phyloP scores from a whole-genome alignment of 2,329 filamentous ascomycete genomes.

The Stemphylium lycopersici region DNA sequence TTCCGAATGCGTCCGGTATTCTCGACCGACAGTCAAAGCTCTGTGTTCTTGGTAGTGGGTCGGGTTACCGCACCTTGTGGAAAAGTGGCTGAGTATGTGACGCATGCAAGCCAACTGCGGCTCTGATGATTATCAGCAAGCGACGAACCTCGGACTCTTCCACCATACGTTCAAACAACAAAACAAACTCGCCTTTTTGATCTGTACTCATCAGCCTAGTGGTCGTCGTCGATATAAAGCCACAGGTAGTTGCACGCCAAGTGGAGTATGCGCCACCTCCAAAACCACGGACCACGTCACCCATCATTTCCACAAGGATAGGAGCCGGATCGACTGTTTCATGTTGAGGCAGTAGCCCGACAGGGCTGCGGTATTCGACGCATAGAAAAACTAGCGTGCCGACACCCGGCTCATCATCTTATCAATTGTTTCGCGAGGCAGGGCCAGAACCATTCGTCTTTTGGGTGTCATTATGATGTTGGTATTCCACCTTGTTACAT shows the following conservation, averaged over 20 bases:
- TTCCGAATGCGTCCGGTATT: no score
- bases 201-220: background rate
- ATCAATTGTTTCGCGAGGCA: background rate
- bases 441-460: background rate
- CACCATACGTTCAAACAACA: background rate
- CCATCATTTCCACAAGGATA: background rate
- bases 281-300: background rate
- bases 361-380: background rate
- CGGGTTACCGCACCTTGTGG: background rate
- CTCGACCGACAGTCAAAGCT: background rate
- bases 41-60: background rate
- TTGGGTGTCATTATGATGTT: no score
- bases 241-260: background rate
- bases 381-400: background rate
- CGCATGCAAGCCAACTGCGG: background rate
- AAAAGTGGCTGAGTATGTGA: background rate
- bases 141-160: background rate
- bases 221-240: background rate
- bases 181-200: background rate
- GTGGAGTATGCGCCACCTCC: background rate
- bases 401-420: background rate
- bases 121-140: background rate
- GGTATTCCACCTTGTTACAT: no score
- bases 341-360: background rate
- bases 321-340: background rate